Conservation (phyloP, 176 grass and related monocot genomes). For the Aegilops longissima region DNA sequence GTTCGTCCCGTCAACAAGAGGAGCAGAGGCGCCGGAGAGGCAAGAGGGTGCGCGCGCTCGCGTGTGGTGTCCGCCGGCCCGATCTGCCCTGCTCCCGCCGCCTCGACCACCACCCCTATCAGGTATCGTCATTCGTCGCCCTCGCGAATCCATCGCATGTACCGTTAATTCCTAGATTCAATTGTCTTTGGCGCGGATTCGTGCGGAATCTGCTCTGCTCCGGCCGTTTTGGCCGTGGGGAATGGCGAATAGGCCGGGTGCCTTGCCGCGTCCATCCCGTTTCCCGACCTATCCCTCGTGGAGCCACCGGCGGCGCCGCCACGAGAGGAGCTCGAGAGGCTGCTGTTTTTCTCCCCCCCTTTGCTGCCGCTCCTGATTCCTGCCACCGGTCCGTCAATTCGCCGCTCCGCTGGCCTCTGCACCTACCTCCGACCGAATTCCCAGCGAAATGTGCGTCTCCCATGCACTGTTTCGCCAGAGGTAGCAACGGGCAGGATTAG, state of each 20-base stretch:
- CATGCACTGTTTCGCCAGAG: too few species aligned
- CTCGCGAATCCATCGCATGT: too few species aligned
- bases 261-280: neutral
- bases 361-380: too few species aligned
- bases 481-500: too few species aligned
- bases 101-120: neutral
- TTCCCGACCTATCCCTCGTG: neutral
- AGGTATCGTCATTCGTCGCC: slow-evolving; percentile 14
- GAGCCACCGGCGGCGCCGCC: too few species aligned
- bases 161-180: neutral
- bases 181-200: neutral
- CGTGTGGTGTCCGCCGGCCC: slow-evolving; percentile 10
- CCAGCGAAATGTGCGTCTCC: too few species aligned
- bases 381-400: too few species aligned
- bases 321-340: too few species aligned
- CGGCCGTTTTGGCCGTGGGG: neutral
- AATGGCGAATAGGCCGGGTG: neutral
- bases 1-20: neutral
- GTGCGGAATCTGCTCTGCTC: neutral
- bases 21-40: neutral
- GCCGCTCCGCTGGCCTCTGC: too few species aligned
- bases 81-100: slow-evolving; percentile 25
- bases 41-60: neutral
- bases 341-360: too few species aligned
- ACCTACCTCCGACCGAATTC: too few species aligned